Percentiles rank a stretch among this genome's conserved stretches.
phyloP scores from a whole-genome alignment of 1,284 basidiomycete genomes.

The Ceratobasidium theobromae region DNA sequence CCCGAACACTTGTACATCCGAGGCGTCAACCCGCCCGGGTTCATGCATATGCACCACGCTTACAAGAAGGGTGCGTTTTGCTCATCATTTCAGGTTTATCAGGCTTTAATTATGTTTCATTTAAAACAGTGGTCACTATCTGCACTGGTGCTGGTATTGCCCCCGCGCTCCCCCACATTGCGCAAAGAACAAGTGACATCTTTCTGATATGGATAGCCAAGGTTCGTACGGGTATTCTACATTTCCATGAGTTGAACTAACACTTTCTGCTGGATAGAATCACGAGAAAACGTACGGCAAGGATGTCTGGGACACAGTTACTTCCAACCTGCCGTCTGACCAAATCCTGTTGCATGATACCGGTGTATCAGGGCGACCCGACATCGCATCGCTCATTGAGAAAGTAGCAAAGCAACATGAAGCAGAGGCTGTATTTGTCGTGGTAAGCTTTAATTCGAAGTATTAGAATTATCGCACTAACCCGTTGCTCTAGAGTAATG shows the following conservation, averaged over 20 bases:
- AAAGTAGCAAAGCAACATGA: conserved; percentile 15
- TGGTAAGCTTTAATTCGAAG: not conserved
- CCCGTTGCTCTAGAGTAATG: conserved; percentile 5
- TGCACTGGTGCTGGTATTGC: conserved; percentile 29
- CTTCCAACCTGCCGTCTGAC: conserved; percentile 19
- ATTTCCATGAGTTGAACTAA: no score
- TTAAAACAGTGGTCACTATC: conserved; percentile 15
- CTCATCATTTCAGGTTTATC: not conserved
- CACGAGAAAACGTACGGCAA: conserved; percentile 27
- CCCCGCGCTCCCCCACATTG: conserved; percentile 26
- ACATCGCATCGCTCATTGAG: conserved; percentile 18
- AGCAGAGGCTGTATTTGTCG: conserved; percentile 29
- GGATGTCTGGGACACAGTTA: conserved; percentile 25
- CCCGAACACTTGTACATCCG: conserved; percentile 14
- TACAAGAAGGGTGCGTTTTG: conserved; percentile 22
- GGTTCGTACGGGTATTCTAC: no score
- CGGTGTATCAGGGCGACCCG: conserved; percentile 14
- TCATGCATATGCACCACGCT: conserved; percentile 30
- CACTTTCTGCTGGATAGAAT: conserved; percentile 20
- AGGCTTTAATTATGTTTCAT: not conserved
- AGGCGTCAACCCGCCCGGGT: conserved; percentile 21
- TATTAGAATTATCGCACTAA: not conserved
- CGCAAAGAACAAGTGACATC: conserved; percentile 21
- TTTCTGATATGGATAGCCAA: conserved; percentile 28
- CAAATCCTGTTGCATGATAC: conserved; percentile 28